These are phyloP conservation scores for Rhododendron ferrugineum DNA, from an alignment of 148 eudicot species.

Conservation along the genomic window DNA sequence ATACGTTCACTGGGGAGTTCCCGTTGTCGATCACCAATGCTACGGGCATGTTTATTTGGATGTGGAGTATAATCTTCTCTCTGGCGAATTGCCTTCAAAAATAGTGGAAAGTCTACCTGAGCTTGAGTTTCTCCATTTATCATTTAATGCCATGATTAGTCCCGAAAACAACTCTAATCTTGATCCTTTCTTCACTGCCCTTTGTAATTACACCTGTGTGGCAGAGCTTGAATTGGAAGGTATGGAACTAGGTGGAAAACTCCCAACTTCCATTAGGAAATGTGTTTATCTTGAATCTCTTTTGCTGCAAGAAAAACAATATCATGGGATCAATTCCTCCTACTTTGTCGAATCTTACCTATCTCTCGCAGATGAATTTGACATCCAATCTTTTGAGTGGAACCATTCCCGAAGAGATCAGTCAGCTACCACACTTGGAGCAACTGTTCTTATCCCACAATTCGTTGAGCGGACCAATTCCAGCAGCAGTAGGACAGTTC, in stretches of 20 bases:
- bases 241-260: conserved; percentile 23
- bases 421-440: conserved; percentile 7
- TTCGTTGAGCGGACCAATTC: conserved; percentile 23
- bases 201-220: conserved; percentile 17
- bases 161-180: conserved; percentile 30
- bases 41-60: conserved; percentile 18
- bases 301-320: conserved; percentile 24
- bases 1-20: conserved; percentile 16
- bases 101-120: conserved; percentile 10
- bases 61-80: conserved; percentile 21
- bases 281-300: neutral
- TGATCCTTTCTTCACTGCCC: conserved; percentile 29
- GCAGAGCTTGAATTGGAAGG: conserved; percentile 31
- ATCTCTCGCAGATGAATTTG: conserved; percentile 21
- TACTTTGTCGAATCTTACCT: conserved; percentile 18
- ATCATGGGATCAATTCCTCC: conserved; percentile 30
- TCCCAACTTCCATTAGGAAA: conserved; percentile 22
- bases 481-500: conserved; percentile 20
- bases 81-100: conserved; percentile 32
- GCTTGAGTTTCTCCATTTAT: conserved; percentile 21
- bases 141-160: conserved; percentile 22
- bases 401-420: conserved; percentile 20
- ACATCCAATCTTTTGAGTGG: conserved; percentile 27
- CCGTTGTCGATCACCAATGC: conserved; percentile 28
- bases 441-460: conserved; percentile 29